Percentiles rank a stretch among this genome's conserved stretches.
Evolutionary conservation across 768 basidiomycete genomes (phyloP).

Genomic region (Mycena crocata): DNA sequence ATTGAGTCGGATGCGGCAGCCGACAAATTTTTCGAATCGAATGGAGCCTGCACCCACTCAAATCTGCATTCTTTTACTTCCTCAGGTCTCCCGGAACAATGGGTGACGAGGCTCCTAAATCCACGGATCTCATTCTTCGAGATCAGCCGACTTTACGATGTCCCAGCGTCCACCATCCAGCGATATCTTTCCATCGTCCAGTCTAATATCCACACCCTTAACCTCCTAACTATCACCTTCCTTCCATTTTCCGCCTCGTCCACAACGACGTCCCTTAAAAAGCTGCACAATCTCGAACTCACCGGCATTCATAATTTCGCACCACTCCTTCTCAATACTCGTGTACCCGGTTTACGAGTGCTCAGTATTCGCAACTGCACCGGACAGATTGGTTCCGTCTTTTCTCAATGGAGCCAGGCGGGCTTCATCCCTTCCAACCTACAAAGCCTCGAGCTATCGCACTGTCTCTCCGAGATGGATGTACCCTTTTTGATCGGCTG

Average conservation of each 20-base stretch:
- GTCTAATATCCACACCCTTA: constrained; percentile 35
- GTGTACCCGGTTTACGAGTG: constrained; percentile 38
- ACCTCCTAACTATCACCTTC: constrained; percentile 28
- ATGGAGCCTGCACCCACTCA: constrained; percentile 6
- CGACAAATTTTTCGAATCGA: constrained; percentile 30
- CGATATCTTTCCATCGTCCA: constrained; percentile 28
- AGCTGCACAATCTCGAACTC: constrained; percentile 38
- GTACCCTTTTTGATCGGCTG: constrained; percentile 44
- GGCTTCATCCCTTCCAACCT: constrained; percentile 36
- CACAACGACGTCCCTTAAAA: constrained; percentile 23
- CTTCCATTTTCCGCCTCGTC: constrained; percentile 11
- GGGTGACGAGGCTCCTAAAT: constrained; percentile 39
- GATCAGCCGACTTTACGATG: constrained; percentile 17
- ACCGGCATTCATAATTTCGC: constrained; percentile 26
- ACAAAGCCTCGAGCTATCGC: constrained; percentile 42
- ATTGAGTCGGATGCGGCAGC: background rate
- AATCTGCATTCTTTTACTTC: constrained; percentile 39
- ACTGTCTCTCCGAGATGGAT: constrained; percentile 37
- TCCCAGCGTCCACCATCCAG: constrained; percentile 14
- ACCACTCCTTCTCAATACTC: constrained; percentile 36
- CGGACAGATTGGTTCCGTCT: constrained; percentile 33
- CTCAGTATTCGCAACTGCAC: constrained; percentile 36
- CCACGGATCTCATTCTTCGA: constrained; percentile 41
- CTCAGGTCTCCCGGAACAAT: constrained; percentile 25
- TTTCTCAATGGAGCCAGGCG: constrained; percentile 44